A percentile compares a stretch with the other conserved stretches of the same genome.
These are phyloP conservation scores for Melampsora medusae DNA, from an alignment of 1,284 basidiomycete genomes.

Conservation along the genomic window DNA sequence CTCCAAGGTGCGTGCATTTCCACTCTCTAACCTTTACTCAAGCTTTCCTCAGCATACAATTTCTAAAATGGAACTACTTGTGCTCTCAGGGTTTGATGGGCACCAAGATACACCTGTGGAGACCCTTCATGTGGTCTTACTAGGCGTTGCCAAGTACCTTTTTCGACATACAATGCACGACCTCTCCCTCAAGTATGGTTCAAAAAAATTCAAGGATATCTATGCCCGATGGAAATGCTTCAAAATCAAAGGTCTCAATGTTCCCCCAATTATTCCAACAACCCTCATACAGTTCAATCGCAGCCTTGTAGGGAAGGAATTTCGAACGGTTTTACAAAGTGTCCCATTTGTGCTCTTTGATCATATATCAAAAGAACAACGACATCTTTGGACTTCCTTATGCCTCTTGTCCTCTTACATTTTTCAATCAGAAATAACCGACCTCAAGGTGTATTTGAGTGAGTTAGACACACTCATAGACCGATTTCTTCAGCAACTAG, in stretches of 20 bases:
- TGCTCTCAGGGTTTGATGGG: constrained; percentile 52
- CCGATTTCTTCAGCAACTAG: background rate
- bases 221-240: constrained; percentile 49
- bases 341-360: constrained; percentile 55
- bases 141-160: constrained; percentile 57
- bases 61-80: background rate
- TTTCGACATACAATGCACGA: constrained; percentile 54
- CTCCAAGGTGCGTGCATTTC: background rate
- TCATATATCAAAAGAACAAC: too few relatives aligned
- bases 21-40: background rate
- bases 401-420: constrained; percentile 54
- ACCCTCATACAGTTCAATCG: constrained; percentile 53
- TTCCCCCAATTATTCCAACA: constrained; percentile 48
- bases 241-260: constrained; percentile 50
- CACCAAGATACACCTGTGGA: constrained; percentile 56
- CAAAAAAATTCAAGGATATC: constrained; percentile 46
- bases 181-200: constrained; percentile 35
- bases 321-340: constrained; percentile 55
- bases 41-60: background rate
- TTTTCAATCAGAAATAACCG: constrained; percentile 55
- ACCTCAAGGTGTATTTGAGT: constrained; percentile 54
- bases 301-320: constrained; percentile 55
- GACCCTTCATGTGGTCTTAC: constrained; percentile 55
- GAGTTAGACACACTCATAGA: constrained; percentile 34
- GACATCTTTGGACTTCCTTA: constrained; percentile 51